Evolutionary conservation across 2,329 filamentous ascomycete genomes (phyloP), one percentile per base, ranked within the genome.

Genomic region (Aspergillus sclerotialis): DNA sequence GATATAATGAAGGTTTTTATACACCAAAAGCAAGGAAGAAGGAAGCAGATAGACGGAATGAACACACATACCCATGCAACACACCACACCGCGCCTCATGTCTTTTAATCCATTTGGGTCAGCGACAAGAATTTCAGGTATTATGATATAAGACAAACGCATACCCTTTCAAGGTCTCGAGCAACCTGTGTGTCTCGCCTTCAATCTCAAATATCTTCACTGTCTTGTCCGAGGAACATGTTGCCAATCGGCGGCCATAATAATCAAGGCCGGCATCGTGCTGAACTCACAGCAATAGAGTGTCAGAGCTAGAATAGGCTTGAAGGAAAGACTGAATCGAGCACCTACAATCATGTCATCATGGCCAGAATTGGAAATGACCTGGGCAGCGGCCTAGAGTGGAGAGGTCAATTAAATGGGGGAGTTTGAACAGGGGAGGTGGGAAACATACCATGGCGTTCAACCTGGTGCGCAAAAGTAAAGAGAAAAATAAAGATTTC

Each of bases 141-240:
- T n/a, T 4, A 15, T 28, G 11, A 24, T 15, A 15, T 28, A 23
- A 28, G 31, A 15, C 29, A 24, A 15, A 13, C 21, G 14, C 56
- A 55, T 75, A 93, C 87, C 90, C 90, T 68, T 94, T 94, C 47
- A 98, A 71, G 16, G 92, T 98, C 69, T 96, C 90, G 21, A 86
- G 77, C 51, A 96, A 70, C 45, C 85, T 78, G 66, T 98, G 90
- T 49, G 82, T 77, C 52, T 96, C 89, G 55, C 88, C 87, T 56
- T 96, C 90, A 36, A 98, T 83, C 67, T 98, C 92, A 60, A 95
- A 98, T 59, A 98, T 96, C 72, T 96, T 96, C 72, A 98, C 94
- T 30, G 90, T 96, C 61, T 92, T 89, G 68, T 98, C 92, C 48
- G 90, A 95, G 23, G 89, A 95, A 67, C 92, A 96, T 48, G 92